Conservation (phyloP, 2,329 filamentous ascomycete genomes). For the Nigrospora sphaerica region DNA sequence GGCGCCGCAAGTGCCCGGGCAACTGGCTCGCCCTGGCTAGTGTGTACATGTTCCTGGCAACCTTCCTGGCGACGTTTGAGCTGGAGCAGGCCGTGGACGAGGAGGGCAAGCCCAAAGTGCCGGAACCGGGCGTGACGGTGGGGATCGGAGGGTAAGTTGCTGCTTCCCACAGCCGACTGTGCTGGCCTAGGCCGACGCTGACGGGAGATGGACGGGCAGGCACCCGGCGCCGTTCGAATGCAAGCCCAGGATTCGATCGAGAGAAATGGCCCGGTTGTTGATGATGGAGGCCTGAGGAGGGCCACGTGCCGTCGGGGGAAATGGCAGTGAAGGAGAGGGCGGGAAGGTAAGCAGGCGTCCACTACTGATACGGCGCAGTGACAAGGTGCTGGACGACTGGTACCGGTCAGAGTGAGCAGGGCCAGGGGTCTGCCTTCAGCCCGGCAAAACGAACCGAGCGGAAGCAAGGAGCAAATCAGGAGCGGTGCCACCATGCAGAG, state of each 20-base stretch:
- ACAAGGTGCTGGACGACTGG: too few relatives aligned
- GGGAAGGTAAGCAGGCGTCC: too few relatives aligned
- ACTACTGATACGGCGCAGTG: too few relatives aligned
- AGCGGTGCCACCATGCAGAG: too few relatives aligned
- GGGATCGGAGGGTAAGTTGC: slow-evolving; percentile 7
- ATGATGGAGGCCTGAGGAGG: slow-evolving; percentile 1
- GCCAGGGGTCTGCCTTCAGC: too few relatives aligned
- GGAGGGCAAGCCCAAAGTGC: slow-evolving; percentile 17
- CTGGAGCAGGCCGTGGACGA: slow-evolving; percentile 23
- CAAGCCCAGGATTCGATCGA: slow-evolving; percentile 3
- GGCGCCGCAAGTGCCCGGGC: slow-evolving; percentile 42
- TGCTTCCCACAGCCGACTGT: background rate
- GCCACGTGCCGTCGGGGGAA: too few relatives aligned
- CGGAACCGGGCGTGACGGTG: slow-evolving; percentile 6
- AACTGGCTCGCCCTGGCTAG: slow-evolving; percentile 39
- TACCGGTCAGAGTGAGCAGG: too few relatives aligned
- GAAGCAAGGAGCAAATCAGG: background rate
- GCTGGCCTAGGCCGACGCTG: background rate
- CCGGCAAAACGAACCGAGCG: background rate
- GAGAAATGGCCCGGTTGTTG: slow-evolving; percentile 5
- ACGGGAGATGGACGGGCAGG: background rate
- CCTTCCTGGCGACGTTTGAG: slow-evolving; percentile 29
- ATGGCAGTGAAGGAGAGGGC: too few relatives aligned
- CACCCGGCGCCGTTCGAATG: slow-evolving; percentile 7
- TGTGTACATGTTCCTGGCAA: slow-evolving; percentile 32